Evolutionary conservation across 495 filamentous ascomycete species (phyloP), one percentile per base, ranked within the genome.

Genomic region (Daldinia concentrica): DNA sequence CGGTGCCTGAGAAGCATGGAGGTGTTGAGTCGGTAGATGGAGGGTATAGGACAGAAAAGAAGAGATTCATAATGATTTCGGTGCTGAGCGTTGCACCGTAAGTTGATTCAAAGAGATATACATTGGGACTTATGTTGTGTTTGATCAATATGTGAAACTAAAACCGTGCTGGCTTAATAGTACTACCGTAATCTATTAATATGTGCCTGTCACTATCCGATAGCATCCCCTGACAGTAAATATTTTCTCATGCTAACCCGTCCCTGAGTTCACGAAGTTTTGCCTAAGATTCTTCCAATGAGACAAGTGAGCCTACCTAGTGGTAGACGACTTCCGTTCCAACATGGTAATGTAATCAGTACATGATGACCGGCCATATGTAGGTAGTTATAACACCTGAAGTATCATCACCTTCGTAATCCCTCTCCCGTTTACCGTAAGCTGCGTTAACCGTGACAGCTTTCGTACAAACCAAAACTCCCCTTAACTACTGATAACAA

Each of bases 11-110:
- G 60, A 71, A 52, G 65, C 65, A 62, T 62, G 26, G 9, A 62
- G 64, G 71, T 68, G 65, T 70, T 63, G 67, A 57, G 71, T 62
- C 62, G 68, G 67, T 75, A 77, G 75, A 73, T 68, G 69, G 29
- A n/a, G 63, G 69, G 70, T 58, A 77, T 74, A 68, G 73, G 72
- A 61, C 50, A 72, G 59, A 66, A 61, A 45, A 41, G 36, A 68
- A 76, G 62, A 71, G 59, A 60, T 64, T 61, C 32, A 54, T 69
- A 74, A 74, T 74, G 66, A 68, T 58, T 71, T 66, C 51, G 62
- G 57, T 58, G 64, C 34, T 32, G 65, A 32, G 19, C 26, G 63
- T 41, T 15, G 68, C 60, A 59, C 64, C 58, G 62, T 66, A 55
- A 56, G 36, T 43, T 60, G 48, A 56, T 56, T 66, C 26, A 8